Evolutionary conservation across 345 rosid genomes (phyloP).

Genomic region (Salix dunnii): DNA sequence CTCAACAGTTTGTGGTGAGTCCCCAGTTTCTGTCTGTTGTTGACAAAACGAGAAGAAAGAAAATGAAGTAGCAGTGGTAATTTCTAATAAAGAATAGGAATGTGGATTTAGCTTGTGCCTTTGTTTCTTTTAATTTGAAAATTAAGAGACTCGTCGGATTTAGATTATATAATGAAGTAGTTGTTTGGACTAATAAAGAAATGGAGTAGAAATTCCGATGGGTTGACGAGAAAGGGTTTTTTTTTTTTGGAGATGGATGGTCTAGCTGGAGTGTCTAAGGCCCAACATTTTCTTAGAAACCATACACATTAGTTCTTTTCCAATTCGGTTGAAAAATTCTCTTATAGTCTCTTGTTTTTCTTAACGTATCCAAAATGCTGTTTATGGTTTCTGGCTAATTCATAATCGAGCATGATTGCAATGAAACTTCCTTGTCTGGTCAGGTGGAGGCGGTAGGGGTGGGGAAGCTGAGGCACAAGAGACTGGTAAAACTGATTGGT

Average conservation of each 20-base stretch:
- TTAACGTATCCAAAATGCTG: too few species aligned
- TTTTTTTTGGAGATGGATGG: too few species aligned
- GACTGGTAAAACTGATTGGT: constrained; percentile 7
- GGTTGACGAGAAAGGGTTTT: too few species aligned
- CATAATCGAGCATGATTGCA: background rate
- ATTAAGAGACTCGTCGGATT: background rate
- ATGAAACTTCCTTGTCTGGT: background rate
- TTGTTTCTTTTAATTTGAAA: too few species aligned
- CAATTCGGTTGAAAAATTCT: too few species aligned
- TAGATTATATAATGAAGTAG: background rate
- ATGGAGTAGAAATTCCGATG: too few species aligned
- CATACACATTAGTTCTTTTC: too few species aligned
- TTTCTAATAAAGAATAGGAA: background rate
- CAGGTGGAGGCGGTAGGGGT: constrained; percentile 12
- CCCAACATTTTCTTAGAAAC: too few species aligned
- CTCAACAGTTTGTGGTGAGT: constrained; percentile 9
- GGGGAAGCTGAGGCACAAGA: background rate
- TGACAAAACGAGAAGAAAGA: background rate
- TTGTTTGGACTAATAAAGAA: too few species aligned
- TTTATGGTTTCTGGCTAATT: too few species aligned
- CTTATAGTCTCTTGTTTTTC: too few species aligned
- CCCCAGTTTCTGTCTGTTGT: background rate
- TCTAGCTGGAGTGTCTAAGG: too few species aligned
- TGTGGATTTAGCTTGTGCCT: background rate
- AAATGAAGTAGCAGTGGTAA: background rate